phyloP scores from a whole-genome alignment of 2,329 filamentous ascomycete genomes.

The Fusarium buharicum region DNA sequence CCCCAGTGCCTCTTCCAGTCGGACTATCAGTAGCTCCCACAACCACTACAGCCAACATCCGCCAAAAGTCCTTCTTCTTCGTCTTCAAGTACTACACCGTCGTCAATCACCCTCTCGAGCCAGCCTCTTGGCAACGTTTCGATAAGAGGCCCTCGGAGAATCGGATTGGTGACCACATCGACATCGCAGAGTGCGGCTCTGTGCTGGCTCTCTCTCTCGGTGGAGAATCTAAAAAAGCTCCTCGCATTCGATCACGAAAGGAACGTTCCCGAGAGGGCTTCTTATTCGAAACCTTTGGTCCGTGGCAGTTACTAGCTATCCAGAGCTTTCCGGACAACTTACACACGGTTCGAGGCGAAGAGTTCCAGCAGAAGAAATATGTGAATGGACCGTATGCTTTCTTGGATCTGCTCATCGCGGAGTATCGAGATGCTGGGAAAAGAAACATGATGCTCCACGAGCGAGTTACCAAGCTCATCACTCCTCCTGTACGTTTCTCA shows the following conservation, averaged over 20 bases:
- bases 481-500: slow-evolving; percentile 47
- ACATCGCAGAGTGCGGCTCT: slow-evolving; percentile 68
- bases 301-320: slow-evolving; percentile 69
- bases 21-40: slow-evolving; percentile 14
- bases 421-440: slow-evolving; percentile 70
- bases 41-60: slow-evolving; percentile 54
- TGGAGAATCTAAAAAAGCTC: slow-evolving; percentile 60
- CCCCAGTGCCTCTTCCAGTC: slow-evolving; percentile 18
- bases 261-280: slow-evolving; percentile 61
- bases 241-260: slow-evolving; percentile 61
- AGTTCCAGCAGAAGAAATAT: slow-evolving; percentile 63
- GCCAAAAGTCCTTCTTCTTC: slow-evolving; percentile 69
- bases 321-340: slow-evolving; percentile 70
- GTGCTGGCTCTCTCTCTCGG: slow-evolving; percentile 67
- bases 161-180: slow-evolving; percentile 61
- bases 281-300: slow-evolving; percentile 67
- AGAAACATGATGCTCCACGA: slow-evolving; percentile 67
- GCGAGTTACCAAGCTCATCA: slow-evolving; percentile 67
- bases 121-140: slow-evolving; percentile 68
- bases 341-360: slow-evolving; percentile 65
- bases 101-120: slow-evolving; percentile 64
- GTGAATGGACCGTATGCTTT: slow-evolving; percentile 71
- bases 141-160: slow-evolving; percentile 58
- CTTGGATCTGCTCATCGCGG: slow-evolving; percentile 65
- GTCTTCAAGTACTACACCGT: slow-evolving; percentile 74